phyloP scores from a whole-genome alignment of 2,329 filamentous ascomycete genomes.

The Pseudocercospora vitis region DNA sequence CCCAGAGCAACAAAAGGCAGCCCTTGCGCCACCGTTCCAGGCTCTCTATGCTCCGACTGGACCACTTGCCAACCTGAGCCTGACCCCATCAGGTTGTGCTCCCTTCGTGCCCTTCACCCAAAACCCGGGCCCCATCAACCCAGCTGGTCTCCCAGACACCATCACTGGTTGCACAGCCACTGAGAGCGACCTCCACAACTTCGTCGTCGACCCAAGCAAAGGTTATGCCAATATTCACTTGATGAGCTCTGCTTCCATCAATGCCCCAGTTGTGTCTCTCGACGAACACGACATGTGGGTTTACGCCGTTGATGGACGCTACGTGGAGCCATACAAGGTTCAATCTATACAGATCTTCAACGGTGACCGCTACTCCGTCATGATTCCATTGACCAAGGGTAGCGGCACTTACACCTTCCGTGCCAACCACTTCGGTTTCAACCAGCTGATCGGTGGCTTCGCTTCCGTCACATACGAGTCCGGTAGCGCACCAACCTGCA shows the following conservation, averaged over 20 bases:
- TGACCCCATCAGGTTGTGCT: conserved; percentile 20
- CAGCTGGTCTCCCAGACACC: conserved; percentile 17
- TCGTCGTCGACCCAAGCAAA: conserved; percentile 18
- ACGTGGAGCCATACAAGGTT: conserved; percentile 55
- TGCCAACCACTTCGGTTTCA: conserved; percentile 17
- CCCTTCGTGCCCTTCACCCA: conserved; percentile 17
- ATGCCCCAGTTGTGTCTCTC: conserved; percentile 19
- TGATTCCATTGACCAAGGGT: conserved; percentile 48
- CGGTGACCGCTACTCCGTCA: conserved; percentile 56
- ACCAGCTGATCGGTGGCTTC: conserved; percentile 20
- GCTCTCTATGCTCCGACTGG: conserved; percentile 13
- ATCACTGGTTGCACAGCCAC: conserved; percentile 17
- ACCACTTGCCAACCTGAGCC: conserved; percentile 11
- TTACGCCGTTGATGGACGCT: conserved; percentile 34
- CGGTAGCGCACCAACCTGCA: conserved; percentile 2
- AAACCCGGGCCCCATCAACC: conserved; percentile 13
- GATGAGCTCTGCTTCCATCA: conserved; percentile 18
- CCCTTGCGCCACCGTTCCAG: conserved; percentile 17
- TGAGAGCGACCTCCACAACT: conserved; percentile 13
- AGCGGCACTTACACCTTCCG: conserved; percentile 41
- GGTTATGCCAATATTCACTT: conserved; percentile 21
- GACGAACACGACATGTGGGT: conserved; percentile 25
- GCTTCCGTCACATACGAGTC: conserved; percentile 18
- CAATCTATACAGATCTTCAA: conserved; percentile 52
- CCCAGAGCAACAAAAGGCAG: conserved; percentile 17